Percentiles rank a stretch among this genome's conserved stretches.
Evolutionary conservation across 140 eudicot genomes (phyloP).

Genomic region (Erigeron philadelphicus): DNA sequence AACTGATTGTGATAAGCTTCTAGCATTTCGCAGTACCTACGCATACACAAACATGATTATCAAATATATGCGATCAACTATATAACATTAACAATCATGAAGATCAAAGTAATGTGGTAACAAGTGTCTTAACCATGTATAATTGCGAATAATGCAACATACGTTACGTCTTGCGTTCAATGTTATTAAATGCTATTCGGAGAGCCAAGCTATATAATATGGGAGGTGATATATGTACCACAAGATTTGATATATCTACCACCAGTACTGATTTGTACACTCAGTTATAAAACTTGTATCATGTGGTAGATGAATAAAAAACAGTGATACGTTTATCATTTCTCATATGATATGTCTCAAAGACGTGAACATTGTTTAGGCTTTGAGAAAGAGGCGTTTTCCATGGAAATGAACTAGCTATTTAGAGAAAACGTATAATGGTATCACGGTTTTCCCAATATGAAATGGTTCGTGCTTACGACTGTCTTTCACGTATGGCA

Average conservation of each 20-base stretch:
- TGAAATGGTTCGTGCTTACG: slow-evolving; percentile 1
- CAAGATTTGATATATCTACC: no score
- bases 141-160: no score
- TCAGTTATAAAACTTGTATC: no score
- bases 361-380: not conserved
- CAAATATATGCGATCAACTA: not conserved
- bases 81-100: not conserved
- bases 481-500: no score
- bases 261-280: no score
- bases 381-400: not conserved
- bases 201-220: not conserved
- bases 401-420: not conserved
- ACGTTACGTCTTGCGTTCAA: no score
- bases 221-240: no score
- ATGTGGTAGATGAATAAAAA: no score
- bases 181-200: no score
- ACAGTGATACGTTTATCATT: no score
- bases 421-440: not conserved
- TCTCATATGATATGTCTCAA: not conserved
- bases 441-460: not conserved
- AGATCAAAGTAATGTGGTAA: no score
- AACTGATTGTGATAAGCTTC: slow-evolving; percentile 46
- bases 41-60: slow-evolving; percentile 4
- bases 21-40: slow-evolving; percentile 56
- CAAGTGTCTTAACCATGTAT: no score